Evolutionary conservation across 1,284 basidiomycete species (phyloP), one percentile per base, ranked within the genome.

Genomic region (Sporisorium sorghi): DNA sequence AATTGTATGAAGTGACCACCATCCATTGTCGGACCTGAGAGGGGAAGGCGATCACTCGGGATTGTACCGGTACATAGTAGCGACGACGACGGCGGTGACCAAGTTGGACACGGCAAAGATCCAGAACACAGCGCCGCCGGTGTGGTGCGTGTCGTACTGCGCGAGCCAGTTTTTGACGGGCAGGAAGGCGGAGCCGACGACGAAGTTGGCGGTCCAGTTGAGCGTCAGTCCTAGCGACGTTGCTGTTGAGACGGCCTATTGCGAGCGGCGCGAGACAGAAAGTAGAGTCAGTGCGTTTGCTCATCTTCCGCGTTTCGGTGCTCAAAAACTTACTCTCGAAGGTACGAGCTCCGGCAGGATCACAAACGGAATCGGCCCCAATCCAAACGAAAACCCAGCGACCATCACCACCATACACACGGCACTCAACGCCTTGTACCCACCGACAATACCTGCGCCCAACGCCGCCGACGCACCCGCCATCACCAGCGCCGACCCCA

Each of bases 271-370:
- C 15, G 2, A 17, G 17, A 17, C 15, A n/a, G 8, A 17, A n/a
- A 17, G 17, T 11, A 35, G 12, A 14, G 17, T 5, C 5, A 11
- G 15, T 37, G n/a, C n/a, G n/a, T n/a, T n/a, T n/a, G n/a, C n/a
- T n/a, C n/a, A n/a, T n/a, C n/a, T n/a, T n/a, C n/a, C n/a, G n/a
- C n/a, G n/a, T n/a, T n/a, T n/a, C n/a, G n/a, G n/a, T n/a, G n/a
- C n/a, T n/a, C n/a, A 35, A 12, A 35, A 35, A 37, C 35, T 37
- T 37, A 37, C 75, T 46, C 58, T 59, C 0, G 69, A 39, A 5
- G 94, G 94, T 0, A 94, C 91, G 24, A 97, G 89, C 82, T 97
- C 94, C n/a, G 93, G 90, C 32, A 96, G 90, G 85, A 97, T 91
- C 43, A 97, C 90, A 83, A 94, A 97, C 0, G 94, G 94, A 35